Conservation (phyloP, 2,329 filamentous ascomycete genomes). For the Cladosporium oxysporum region DNA sequence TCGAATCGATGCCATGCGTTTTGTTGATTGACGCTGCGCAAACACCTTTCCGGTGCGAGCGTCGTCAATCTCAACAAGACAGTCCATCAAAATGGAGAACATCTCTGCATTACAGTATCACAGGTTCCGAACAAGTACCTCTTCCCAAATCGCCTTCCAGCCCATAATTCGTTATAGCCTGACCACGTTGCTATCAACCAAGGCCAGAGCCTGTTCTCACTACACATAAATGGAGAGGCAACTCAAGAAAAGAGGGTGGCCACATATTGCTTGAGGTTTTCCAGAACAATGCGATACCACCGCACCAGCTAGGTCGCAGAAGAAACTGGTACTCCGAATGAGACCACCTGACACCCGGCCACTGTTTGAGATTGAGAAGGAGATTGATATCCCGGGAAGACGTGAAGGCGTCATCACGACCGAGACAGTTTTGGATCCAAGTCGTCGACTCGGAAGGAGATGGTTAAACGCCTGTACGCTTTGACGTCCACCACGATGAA, state of each 20-base stretch:
- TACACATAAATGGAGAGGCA: neutral
- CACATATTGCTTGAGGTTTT: neutral
- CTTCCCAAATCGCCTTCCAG: too few relatives aligned
- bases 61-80: too few relatives aligned
- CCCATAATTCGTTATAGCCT: too few relatives aligned
- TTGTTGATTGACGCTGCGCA: too few relatives aligned
- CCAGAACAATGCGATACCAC: neutral
- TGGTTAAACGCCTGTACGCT: too few relatives aligned
- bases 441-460: neutral
- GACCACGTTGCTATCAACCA: neutral
- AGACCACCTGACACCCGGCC: neutral
- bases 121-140: neutral
- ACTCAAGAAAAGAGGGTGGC: neutral
- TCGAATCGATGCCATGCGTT: too few relatives aligned
- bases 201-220: neutral
- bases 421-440: neutral
- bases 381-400: neutral
- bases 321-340: neutral
- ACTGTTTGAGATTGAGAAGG: neutral
- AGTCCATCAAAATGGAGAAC: too few relatives aligned
- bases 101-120: neutral
- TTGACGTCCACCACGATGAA: neutral
- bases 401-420: neutral
- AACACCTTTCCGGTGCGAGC: too few relatives aligned
- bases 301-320: neutral